Percentiles rank a stretch among this genome's conserved stretches.
These are phyloP conservation scores for Xylaria longipes DNA, from an alignment of 495 filamentous ascomycete species.

Conservation along the genomic window DNA sequence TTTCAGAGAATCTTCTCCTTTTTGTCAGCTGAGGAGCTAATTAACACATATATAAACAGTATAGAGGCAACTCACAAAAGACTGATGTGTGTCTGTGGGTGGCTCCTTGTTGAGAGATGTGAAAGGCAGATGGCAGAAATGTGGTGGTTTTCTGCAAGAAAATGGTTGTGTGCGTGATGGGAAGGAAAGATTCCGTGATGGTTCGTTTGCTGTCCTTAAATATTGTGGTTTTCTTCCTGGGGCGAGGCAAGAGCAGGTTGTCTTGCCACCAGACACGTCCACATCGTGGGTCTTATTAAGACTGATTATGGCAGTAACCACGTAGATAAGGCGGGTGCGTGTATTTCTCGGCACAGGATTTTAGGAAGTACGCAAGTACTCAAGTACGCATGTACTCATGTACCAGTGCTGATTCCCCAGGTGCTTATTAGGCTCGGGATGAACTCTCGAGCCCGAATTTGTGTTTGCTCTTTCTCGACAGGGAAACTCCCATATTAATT, in stretches of 20 bases:
- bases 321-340: not conserved
- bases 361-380: slow-evolving; percentile 2
- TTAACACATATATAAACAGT: not conserved
- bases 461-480: not conserved
- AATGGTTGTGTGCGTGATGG: not conserved
- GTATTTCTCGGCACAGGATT: not conserved
- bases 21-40: not conserved
- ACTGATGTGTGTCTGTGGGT: not conserved
- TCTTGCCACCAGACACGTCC: not conserved
- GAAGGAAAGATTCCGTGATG: not conserved
- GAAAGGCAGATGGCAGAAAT: not conserved
- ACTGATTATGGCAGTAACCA: not conserved
- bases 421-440: not conserved
- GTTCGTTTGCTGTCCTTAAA: not conserved
- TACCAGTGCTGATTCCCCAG: not conserved
- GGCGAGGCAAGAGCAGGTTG: not conserved
- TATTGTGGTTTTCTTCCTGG: not conserved
- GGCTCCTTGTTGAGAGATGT: not conserved
- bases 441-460: not conserved
- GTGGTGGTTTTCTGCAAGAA: not conserved
- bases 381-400: slow-evolving; percentile 7
- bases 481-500: not conserved
- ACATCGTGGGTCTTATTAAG: not conserved
- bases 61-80: not conserved
- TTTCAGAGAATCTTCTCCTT: not conserved